Evolutionary conservation across 768 basidiomycete genomes (phyloP), one percentile per base, ranked within the genome.

Genomic region (Imleria badia): DNA sequence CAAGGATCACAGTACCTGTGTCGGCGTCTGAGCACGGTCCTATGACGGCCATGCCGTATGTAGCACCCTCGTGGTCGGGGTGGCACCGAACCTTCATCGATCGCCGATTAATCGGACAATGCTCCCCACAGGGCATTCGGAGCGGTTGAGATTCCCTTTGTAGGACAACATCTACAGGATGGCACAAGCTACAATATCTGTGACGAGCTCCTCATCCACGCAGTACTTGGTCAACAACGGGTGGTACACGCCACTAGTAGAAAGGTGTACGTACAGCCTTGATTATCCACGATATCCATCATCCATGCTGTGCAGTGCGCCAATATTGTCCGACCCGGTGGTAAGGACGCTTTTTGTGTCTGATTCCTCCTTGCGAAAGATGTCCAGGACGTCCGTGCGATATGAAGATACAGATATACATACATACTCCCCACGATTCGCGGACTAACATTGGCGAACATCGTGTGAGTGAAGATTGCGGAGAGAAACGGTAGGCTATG

Each of bases 51-150:
- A n/a, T 45, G 51, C 50, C 15, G 52, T 26, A 26, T 26, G 26
- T 45, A 48, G 53, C 43, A 19, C 42, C 52, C 49, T 56, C 52
- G 54, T 66, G 64, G 64, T 51, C 39, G 40, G 13, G 47, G n/a
- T 23, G 48, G 51, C 35, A 38, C 29, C 13, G 35, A 42, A n/a
- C 26, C 11, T 47, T 51, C 23, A 42, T 52, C 52, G 51, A 55
- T 56, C 62, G 46, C 22, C 50, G 48, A 61, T 61, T 48, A 58
- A 58, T 49, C 55, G 46, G 48, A 53, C 43, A 19, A 17, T 6
- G 17, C 38, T 13, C 31, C 31, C 23, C 34, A 39, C 19, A 17
- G 13, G 41, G 7, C 34, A 26, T 44, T 15, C 5, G 23, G 20
- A 29, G 35, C 22, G 11, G 36, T 45, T 6, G 23, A 20, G 38